Evolutionary conservation across 805 yeast genomes (phyloP).

Genomic region (Candida odintsovae): DNA sequence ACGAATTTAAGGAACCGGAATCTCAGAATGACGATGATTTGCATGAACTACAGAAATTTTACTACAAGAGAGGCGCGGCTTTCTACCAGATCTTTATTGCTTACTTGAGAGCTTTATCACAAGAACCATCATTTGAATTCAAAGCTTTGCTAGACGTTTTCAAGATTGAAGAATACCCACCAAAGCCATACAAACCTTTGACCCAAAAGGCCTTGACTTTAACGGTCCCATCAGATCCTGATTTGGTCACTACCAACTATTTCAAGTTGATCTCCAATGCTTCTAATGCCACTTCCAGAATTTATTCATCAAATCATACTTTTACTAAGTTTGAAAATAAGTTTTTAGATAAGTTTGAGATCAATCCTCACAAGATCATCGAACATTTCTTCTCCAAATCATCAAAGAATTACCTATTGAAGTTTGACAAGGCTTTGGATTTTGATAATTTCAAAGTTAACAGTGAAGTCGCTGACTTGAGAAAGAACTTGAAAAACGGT

Average conservation of each 20-base stretch:
- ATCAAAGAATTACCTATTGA: constrained; percentile 28
- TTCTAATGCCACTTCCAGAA: constrained; percentile 30
- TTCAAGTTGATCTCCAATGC: constrained; percentile 29
- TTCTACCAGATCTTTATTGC: constrained; percentile 29
- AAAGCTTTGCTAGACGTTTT: constrained; percentile 27
- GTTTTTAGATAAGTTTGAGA: constrained; percentile 34
- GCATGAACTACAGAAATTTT: constrained; percentile 26
- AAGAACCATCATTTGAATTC: constrained; percentile 26
- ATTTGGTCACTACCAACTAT: constrained; percentile 22
- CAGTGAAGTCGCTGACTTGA: constrained; percentile 17
- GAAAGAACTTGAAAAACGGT: constrained; percentile 20
- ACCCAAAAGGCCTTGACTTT: constrained; percentile 31
- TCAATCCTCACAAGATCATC: constrained; percentile 31
- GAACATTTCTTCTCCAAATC: constrained; percentile 30
- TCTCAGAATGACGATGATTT: constrained; percentile 22
- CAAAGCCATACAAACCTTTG: constrained; percentile 26
- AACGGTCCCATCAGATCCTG: constrained; percentile 26
- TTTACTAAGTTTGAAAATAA: constrained; percentile 35
- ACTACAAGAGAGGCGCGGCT: constrained; percentile 29
- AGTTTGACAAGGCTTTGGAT: constrained; percentile 27
- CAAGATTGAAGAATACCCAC: constrained; percentile 29
- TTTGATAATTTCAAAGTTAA: constrained; percentile 25
- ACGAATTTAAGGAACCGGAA: constrained; percentile 11
- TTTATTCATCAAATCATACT: constrained; percentile 27
- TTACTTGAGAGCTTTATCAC: constrained; percentile 27